Evolutionary conservation across 305 asterid species (phyloP), one percentile per base, ranked within the genome.

Genomic region (Fraxinus latifolia): DNA sequence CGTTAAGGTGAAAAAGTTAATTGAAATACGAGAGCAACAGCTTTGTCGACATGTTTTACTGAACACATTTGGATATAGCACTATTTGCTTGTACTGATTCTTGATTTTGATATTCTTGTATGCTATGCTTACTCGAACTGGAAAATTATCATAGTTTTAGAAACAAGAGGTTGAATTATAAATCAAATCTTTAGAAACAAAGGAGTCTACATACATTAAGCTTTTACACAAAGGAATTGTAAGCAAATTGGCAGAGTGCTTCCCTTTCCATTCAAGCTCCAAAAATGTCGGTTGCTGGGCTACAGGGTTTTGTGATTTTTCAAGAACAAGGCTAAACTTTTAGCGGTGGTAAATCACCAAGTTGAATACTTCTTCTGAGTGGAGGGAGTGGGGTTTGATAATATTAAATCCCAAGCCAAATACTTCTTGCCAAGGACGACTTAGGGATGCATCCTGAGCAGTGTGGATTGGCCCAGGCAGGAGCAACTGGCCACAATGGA

Each of bases 1-100:
- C 84, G 98, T 91, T 80, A 95, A 93, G 88, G 98, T 90, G 81
- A 67, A 62, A 86, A 53, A 53, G 83, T 78, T 81, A 33, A 78
- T 67, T 23, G 34, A 65, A n/a, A 7, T 12, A 7, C 7, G 3
- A 11, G 83, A 80, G 70, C 25, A n/a, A 25, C 5, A 25, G n/a
- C n/a, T 3, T 7, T 0, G n/a, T 65, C 32, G 9, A 8, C 7
- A 65, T 25, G 27, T 65, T 25, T 65, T 65, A 1, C 25, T 29
- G 25, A 42, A 17, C 23, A 14, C 67, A 62, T 29, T 55, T 60
- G 31, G 60, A 7, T 36, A 17, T 58, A 25, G 23, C 76, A 11
- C 21, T 32, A 14, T 47, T 60, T 77, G 80, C 50, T 62, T 65
- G 4, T 83, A 8, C 58, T 77, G 76, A 55, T 75, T 65, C 77